Percentiles rank a stretch among this genome's conserved stretches.
phyloP scores from a whole-genome alignment of 2,329 filamentous ascomycete species.

The Trichoderma atrobrunneum region DNA sequence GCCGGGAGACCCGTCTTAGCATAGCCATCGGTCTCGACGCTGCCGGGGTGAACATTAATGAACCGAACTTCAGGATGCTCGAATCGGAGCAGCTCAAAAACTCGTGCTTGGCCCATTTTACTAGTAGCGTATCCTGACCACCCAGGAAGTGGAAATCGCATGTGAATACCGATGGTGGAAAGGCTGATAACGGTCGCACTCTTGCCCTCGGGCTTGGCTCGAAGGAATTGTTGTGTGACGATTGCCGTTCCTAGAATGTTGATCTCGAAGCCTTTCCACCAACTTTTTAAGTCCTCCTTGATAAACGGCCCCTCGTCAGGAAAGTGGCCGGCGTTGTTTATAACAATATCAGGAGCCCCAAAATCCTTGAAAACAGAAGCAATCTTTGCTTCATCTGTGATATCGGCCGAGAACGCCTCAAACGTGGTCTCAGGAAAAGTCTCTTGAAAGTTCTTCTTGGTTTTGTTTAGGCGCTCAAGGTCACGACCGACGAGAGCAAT shows the following conservation, averaged over 20 bases:
- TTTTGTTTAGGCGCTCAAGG: neutral
- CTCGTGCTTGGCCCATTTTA: neutral
- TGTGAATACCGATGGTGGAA: neutral
- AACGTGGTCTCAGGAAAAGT: neutral
- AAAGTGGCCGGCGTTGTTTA: neutral
- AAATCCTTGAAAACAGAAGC: neutral
- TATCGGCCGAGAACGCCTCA: neutral
- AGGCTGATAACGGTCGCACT: neutral
- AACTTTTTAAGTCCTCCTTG: neutral
- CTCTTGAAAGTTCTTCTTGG: neutral
- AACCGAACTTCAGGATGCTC: neutral
- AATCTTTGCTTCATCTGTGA: neutral
- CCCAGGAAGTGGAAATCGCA: neutral
- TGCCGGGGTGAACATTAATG: neutral
- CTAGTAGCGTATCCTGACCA: neutral
- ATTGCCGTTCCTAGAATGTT: too few species aligned
- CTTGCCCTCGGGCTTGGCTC: neutral
- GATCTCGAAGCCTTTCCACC: neutral
- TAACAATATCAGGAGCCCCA: neutral
- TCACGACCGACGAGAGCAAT: neutral
- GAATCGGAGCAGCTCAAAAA: neutral
- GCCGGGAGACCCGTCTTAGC: neutral
- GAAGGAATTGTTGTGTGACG: too few species aligned
- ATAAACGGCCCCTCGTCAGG: neutral
- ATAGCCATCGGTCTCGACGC: neutral